A percentile compares a stretch with the other conserved stretches of the same genome.
Evolutionary conservation across 1,284 basidiomycete species (phyloP).

Genomic region (Phlebopus sp.): DNA sequence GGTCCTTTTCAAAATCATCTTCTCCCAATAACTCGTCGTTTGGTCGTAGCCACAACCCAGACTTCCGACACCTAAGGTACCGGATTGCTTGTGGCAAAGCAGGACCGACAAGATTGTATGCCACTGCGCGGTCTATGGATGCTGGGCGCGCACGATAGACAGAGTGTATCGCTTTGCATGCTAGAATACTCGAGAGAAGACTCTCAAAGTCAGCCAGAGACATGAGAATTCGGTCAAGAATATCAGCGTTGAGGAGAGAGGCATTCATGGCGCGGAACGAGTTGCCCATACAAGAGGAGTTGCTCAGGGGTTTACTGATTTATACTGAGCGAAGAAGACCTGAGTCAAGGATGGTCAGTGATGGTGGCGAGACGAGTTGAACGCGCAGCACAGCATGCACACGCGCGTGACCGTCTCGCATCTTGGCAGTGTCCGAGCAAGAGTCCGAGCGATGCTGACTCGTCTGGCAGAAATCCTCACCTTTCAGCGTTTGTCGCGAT

Average conservation of each 20-base stretch:
- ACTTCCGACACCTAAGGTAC: conserved; percentile 13
- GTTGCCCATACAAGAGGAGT: background rate
- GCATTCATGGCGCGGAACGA: background rate
- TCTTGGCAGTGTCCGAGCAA: no score
- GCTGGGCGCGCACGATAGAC: conserved; percentile 31
- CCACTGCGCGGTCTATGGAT: conserved; percentile 30
- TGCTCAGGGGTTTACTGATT: background rate
- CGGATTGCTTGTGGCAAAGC: conserved; percentile 32
- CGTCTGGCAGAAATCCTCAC: no score
- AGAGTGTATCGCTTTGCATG: conserved; percentile 27
- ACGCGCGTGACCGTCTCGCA: no score
- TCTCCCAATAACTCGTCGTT: conserved; percentile 1
- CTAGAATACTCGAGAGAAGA: conserved; percentile 23
- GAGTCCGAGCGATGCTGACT: no score
- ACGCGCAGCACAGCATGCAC: no score
- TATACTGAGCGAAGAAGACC: no score
- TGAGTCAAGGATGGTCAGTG: no score
- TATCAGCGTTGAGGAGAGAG: conserved; percentile 17
- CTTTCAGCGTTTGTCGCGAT: no score
- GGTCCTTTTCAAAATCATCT: conserved; percentile 8
- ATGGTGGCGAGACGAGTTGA: no score
- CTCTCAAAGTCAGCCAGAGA: conserved; percentile 26
- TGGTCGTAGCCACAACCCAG: background rate
- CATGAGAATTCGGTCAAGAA: conserved; percentile 29
- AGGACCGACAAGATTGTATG: conserved; percentile 32